These are phyloP conservation scores for Fusarium nurragi DNA, from an alignment of 2,329 filamentous ascomycete genomes.

Conservation along the genomic window DNA sequence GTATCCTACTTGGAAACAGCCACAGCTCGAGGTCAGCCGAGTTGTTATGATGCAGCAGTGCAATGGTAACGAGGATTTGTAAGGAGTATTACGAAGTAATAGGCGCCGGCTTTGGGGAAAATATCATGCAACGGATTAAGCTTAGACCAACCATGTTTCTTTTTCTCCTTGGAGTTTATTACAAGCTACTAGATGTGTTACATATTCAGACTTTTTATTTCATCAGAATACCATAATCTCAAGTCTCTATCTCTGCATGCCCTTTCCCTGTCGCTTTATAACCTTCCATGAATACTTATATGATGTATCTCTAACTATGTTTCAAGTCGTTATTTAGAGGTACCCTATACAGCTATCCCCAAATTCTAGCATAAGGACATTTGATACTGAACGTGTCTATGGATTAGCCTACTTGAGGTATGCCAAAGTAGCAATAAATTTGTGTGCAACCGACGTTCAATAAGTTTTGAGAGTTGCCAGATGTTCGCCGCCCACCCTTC, in stretches of 20 bases:
- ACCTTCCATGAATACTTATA: too few relatives aligned
- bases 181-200: not conserved
- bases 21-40: slow-evolving; percentile 73
- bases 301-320: too few relatives aligned
- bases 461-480: too few relatives aligned
- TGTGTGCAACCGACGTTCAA: too few relatives aligned
- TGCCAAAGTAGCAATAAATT: not conserved
- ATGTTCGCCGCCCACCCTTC: not conserved
- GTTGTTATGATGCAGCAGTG: slow-evolving; percentile 78
- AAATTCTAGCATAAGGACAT: too few relatives aligned
- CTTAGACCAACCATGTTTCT: not conserved
- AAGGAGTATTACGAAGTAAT: not conserved
- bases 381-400: too few relatives aligned
- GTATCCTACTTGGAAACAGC: slow-evolving; percentile 76
- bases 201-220: not conserved
- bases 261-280: too few relatives aligned
- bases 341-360: too few relatives aligned
- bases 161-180: not conserved
- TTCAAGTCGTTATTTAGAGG: too few relatives aligned
- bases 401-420: not conserved
- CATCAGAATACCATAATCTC: too few relatives aligned
- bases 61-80: slow-evolving; percentile 61
- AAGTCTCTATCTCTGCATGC: too few relatives aligned
- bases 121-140: not conserved
- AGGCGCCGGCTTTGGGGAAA: not conserved